A percentile compares a stretch with the other conserved stretches of the same genome.
Evolutionary conservation across 352 stramenopile species (phyloP).

Genomic region (Phytophthora vignae): DNA sequence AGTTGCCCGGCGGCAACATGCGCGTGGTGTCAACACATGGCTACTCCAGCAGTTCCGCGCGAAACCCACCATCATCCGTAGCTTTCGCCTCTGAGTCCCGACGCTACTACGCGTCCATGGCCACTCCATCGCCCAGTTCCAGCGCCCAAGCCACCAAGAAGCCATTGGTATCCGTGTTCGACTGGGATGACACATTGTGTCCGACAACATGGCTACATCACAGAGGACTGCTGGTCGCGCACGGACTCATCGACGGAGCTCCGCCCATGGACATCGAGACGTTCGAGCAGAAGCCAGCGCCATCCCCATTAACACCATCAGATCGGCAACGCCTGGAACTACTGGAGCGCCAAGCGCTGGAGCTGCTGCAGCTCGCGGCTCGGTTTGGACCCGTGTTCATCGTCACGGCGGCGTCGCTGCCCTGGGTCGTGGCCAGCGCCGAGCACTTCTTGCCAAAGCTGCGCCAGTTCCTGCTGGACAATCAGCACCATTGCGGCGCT

Average conservation of each 20-base stretch:
- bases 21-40: not conserved
- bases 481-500: slow-evolving; percentile 29
- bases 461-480: slow-evolving; percentile 45
- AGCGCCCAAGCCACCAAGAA: slow-evolving; percentile 20
- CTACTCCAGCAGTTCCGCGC: not conserved
- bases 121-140: not conserved
- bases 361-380: slow-evolving; percentile 49
- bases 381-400: slow-evolving; percentile 65
- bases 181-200: slow-evolving; percentile 78
- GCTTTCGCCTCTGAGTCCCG: not conserved
- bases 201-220: slow-evolving; percentile 64
- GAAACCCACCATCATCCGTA: not conserved
- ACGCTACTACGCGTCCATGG: slow-evolving; percentile 19
- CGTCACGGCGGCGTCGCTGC: slow-evolving; percentile 63
- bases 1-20: not conserved
- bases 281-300: slow-evolving; percentile 9
- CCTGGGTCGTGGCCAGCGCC: slow-evolving; percentile 58
- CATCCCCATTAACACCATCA: slow-evolving; percentile 20
- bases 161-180: slow-evolving; percentile 55
- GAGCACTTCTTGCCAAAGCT: slow-evolving; percentile 57
- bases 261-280: slow-evolving; percentile 34
- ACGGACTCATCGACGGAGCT: slow-evolving; percentile 48
- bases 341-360: slow-evolving; percentile 52
- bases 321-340: slow-evolving; percentile 37
- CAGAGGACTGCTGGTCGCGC: slow-evolving; percentile 48